Evolutionary conservation across 495 filamentous ascomycete genomes (phyloP).

Genomic region (Podospora bellae-mahoneyi): DNA sequence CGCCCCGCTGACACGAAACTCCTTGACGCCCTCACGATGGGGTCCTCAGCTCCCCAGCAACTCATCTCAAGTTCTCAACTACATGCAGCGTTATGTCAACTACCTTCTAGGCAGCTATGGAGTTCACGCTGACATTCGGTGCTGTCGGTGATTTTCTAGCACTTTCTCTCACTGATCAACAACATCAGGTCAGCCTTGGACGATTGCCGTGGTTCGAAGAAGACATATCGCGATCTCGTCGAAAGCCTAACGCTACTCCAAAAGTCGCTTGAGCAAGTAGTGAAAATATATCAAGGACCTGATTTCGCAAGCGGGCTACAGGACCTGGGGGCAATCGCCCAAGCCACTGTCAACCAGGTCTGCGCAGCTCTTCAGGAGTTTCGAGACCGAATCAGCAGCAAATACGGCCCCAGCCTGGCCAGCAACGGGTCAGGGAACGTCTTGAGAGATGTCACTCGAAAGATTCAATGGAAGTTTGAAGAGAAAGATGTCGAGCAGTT

Average conservation of each 20-base stretch:
- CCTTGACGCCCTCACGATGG: not conserved
- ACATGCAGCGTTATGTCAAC: not conserved
- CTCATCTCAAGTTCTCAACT: not conserved
- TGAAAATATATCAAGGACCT: not conserved
- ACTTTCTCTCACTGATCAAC: not conserved
- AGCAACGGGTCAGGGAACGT: not conserved
- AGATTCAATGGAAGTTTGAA: not conserved
- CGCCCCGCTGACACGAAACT: not conserved
- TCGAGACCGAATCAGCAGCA: not conserved
- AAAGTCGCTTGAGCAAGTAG: not conserved
- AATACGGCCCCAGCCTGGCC: conserved; percentile 3
- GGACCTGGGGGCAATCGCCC: not conserved
- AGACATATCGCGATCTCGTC: conserved; percentile 4
- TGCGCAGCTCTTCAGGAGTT: not conserved
- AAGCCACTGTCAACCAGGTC: not conserved
- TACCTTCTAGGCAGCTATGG: not conserved
- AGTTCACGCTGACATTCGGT: not conserved
- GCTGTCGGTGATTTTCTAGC: conserved; percentile 2
- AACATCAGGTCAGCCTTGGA: conserved; percentile 1
- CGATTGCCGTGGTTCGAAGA: not conserved
- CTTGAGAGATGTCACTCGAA: not conserved
- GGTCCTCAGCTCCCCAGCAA: not conserved
- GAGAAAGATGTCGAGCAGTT: conserved; percentile 2
- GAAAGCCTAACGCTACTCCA: not conserved
- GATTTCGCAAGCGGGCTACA: not conserved